phyloP scores from a whole-genome alignment of 768 basidiomycete species.

The Tephrocybe sp. region DNA sequence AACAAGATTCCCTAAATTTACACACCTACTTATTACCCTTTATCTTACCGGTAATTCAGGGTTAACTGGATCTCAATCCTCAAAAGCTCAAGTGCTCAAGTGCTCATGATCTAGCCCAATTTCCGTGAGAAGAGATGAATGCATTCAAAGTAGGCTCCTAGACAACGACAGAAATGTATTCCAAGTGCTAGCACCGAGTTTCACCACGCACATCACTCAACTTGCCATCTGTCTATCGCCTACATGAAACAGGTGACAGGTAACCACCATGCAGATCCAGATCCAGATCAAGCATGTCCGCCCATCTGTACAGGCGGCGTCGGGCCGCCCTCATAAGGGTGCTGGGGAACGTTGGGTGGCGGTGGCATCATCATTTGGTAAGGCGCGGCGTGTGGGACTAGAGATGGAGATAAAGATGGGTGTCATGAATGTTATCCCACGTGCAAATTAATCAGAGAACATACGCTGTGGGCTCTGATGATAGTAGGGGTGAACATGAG shows the following conservation, averaged over 20 bases:
- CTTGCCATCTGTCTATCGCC: conserved; percentile 1
- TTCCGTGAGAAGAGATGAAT: not conserved
- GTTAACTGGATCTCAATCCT: too few relatives aligned
- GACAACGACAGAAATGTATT: not conserved
- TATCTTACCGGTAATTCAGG: too few relatives aligned
- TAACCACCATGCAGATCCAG: conserved; percentile 32
- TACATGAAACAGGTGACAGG: not conserved
- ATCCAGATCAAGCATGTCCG: conserved; percentile 55
- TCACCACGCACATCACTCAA: not conserved
- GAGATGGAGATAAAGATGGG: conserved; percentile 17
- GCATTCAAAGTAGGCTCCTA: conserved; percentile 14
- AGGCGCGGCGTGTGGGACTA: conserved; percentile 84
- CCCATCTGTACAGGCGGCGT: conserved; percentile 76
- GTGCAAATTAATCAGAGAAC: conserved; percentile 20
- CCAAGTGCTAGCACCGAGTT: not conserved
- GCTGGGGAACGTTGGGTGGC: conserved; percentile 64
- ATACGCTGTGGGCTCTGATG: conserved; percentile 87
- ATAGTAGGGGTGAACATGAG: conserved; percentile 85
- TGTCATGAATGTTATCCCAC: conserved; percentile 27
- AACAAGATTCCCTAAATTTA: too few relatives aligned
- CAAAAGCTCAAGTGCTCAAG: too few relatives aligned
- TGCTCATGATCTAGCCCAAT: too few relatives aligned
- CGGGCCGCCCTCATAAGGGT: conserved; percentile 71
- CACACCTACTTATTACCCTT: too few relatives aligned
- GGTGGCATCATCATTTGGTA: conserved; percentile 95